These are phyloP conservation scores for Mycena rosella DNA, from an alignment of 768 basidiomycete species.

Conservation along the genomic window DNA sequence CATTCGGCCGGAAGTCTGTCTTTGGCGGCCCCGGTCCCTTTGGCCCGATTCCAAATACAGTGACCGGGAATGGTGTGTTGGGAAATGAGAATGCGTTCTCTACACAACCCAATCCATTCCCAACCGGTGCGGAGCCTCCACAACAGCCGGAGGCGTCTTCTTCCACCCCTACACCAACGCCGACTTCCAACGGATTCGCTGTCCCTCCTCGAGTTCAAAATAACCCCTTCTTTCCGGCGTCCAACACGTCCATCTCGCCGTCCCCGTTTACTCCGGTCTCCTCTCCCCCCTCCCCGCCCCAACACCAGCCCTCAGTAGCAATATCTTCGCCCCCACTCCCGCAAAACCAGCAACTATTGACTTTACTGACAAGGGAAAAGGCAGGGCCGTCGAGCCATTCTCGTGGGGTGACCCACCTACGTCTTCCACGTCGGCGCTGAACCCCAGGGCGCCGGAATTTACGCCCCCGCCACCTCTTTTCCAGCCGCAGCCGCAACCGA, in stretches of 20 bases:
- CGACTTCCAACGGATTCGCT: conserved; percentile 20
- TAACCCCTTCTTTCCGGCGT: conserved; percentile 28
- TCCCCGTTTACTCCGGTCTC: conserved; percentile 39
- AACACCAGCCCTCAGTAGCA: conserved; percentile 10
- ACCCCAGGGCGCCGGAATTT: conserved; percentile 33
- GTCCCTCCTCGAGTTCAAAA: conserved; percentile 34
- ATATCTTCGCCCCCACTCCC: conserved; percentile 32
- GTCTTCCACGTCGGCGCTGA: conserved; percentile 24
- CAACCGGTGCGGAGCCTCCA: not conserved
- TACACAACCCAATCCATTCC: conserved; percentile 3
- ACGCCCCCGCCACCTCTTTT: conserved; percentile 24
- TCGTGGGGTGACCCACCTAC: conserved; percentile 10
- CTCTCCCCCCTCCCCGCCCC: conserved; percentile 36
- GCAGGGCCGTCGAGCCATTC: conserved; percentile 15
- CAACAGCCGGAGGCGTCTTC: conserved; percentile 34
- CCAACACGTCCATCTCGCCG: conserved; percentile 22
- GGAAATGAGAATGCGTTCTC: not conserved
- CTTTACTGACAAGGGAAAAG: conserved; percentile 32
- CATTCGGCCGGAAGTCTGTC: conserved; percentile 48
- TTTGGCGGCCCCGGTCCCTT: conserved; percentile 35
- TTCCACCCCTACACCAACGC: conserved; percentile 29
- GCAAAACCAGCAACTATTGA: conserved; percentile 14
- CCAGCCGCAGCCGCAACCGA: conserved; percentile 21
- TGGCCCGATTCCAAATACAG: conserved; percentile 9
- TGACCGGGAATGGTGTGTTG: not conserved